These are phyloP conservation scores for Paramecium pentaurelia DNA, from an alignment of 73 alveolate species.

Conservation along the genomic window DNA sequence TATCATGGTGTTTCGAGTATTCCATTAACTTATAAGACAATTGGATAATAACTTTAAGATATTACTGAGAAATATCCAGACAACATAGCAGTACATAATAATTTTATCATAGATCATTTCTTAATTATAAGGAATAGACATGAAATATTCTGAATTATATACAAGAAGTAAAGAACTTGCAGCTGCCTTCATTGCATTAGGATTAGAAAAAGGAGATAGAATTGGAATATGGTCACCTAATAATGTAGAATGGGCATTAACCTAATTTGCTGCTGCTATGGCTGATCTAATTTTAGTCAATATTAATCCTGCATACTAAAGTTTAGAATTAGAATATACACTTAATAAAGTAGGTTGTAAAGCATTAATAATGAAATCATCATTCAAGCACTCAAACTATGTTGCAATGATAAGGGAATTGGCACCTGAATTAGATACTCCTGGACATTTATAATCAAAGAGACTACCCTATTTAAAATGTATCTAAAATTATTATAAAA, in stretches of 20 bases:
- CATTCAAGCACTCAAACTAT: slow-evolving; percentile 69
- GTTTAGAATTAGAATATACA: slow-evolving; percentile 65
- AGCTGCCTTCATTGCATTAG: slow-evolving; percentile 78
- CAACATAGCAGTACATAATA: slow-evolving; percentile 23
- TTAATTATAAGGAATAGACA: slow-evolving; percentile 16
- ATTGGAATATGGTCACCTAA: slow-evolving; percentile 85
- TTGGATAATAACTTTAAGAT: slow-evolving; percentile 55
- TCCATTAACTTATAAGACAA: slow-evolving; percentile 50
- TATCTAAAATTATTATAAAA: not conserved
- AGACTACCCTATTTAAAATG: not conserved
- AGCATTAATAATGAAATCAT: slow-evolving; percentile 74
- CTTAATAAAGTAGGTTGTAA: slow-evolving; percentile 66
- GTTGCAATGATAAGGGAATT: slow-evolving; percentile 65
- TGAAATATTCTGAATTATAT: slow-evolving; percentile 69
- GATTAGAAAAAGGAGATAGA: slow-evolving; percentile 80
- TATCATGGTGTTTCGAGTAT: not conserved
- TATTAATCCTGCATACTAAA: slow-evolving; percentile 86
- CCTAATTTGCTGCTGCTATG: slow-evolving; percentile 79
- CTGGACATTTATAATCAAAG: not conserved
- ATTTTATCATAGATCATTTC: slow-evolving; percentile 32
- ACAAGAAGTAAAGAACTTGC: slow-evolving; percentile 74
- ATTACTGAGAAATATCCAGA: slow-evolving; percentile 64
- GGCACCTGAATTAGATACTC: slow-evolving; percentile 56
- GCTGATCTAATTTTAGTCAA: slow-evolving; percentile 88
- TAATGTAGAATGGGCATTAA: slow-evolving; percentile 76